Base-by-base conservation (phyloP, 164 flowering plant species). In the Tinospora cordifolia region DNA sequence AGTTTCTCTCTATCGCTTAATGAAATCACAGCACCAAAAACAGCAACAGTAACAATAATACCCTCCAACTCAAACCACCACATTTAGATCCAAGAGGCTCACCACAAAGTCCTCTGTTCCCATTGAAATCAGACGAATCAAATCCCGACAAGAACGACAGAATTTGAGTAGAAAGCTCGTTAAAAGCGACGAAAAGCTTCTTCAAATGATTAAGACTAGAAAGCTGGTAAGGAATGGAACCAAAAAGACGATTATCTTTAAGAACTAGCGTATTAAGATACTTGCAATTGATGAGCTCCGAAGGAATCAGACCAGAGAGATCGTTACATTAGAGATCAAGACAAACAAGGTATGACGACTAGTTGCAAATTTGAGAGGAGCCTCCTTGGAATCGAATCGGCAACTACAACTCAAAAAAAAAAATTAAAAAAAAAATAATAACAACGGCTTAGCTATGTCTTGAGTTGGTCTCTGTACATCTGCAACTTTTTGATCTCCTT, bases 401-500 rank as follows among this genome's bases (percentile, higher is more conserved):
- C n/a, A n/a, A n/a, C n/a, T n/a, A n/a, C n/a, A n/a, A n/a, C n/a
- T n/a, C n/a, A n/a, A n/a, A n/a, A n/a, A n/a, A n/a, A n/a, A n/a
- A n/a, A n/a, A n/a, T n/a, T n/a, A n/a, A n/a, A n/a, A n/a, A n/a
- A n/a, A n/a, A n/a, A n/a, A n/a, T n/a, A n/a, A n/a, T n/a, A n/a
- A n/a, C n/a, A n/a, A n/a, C n/a, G n/a, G n/a, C n/a, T n/a, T n/a
- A n/a, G n/a, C 99, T 98, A 95, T 75, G 99, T 90, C 87, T 95
- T 92, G 71, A 95, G 92, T 82, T 95, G 99, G 75, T 95, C 99
- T 70, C 99, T 81, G 75, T 95, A 95, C 75, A 97, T 83, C 87
- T 95, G 99, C 67, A 95, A 76, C 77, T 95, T 95, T 87, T 95
- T 95, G 39, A 95, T 95, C 82, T 95, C 99, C 82, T 95, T 95